A percentile compares a stretch with the other conserved stretches of the same genome.
Conservation (phyloP, 1,284 basidiomycete genomes). For the Leccinum angustisporum region DNA sequence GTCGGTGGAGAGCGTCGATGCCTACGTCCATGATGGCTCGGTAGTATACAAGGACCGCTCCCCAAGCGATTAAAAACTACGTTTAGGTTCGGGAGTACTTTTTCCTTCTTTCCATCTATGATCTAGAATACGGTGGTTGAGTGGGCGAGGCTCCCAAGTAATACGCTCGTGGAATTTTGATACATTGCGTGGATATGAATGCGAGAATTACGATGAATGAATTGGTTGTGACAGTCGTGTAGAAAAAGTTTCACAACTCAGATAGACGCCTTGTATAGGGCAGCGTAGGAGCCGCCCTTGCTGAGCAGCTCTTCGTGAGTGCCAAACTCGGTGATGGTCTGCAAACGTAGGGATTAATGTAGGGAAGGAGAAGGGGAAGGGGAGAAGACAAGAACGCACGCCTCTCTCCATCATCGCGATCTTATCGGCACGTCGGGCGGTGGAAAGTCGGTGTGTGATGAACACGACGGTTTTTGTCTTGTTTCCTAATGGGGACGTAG, state of each 20-base stretch:
- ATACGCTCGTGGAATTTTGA: conserved; percentile 24
- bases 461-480: conserved; percentile 74
- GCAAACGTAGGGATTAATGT: conserved; percentile 18
- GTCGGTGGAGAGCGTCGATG: conserved; percentile 61
- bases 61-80: conserved; percentile 45
- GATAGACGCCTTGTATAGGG: conserved; percentile 68
- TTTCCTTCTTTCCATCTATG: conserved; percentile 14
- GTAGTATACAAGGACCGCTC: conserved; percentile 65
- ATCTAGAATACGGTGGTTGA: conserved; percentile 27
- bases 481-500: conserved; percentile 52
- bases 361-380: conserved; percentile 28
- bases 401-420: conserved; percentile 85
- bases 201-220: conserved; percentile 10
- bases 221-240: conserved; percentile 8
- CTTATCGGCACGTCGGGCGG: conserved; percentile 76
- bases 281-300: conserved; percentile 63
- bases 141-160: conserved; percentile 16
- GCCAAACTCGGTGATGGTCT: conserved; percentile 80
- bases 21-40: conserved; percentile 58
- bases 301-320: conserved; percentile 72
- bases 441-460: conserved; percentile 81
- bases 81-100: conserved; percentile 19
- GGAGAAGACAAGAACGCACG: conserved; percentile 40
- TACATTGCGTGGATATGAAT: conserved; percentile 31
- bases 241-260: conserved; percentile 31